Base-by-base conservation (phyloP, 768 basidiomycete species). In the Lactifluus volemus region DNA sequence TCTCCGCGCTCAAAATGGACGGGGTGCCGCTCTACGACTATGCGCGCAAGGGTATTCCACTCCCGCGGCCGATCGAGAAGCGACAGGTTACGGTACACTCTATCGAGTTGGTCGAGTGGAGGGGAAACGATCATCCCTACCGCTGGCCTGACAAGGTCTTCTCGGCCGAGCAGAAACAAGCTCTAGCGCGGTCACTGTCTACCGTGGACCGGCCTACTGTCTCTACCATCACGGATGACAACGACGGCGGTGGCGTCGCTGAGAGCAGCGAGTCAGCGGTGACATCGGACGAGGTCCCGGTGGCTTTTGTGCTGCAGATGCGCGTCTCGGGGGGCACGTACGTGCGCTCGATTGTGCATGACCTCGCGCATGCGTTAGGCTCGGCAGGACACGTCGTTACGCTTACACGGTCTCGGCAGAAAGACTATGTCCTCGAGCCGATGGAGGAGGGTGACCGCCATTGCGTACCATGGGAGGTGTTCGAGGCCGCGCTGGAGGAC, bases 1-100 rank as follows among this genome's bases (percentile, higher is more conserved):
- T 95, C 74, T 98, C 97, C 10, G 97, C 97, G 2, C 78, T 98
- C 39, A 98, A 98, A 73, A 98, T 98, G 95, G 94, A 98, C 66
- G 97, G 97, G 1, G 91, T 82, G 72, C 92, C 92, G 0, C 72
- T 98, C 39, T 92, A 98, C 71, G 95, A 98, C 67, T 99, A 98
- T 70, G 97, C 97, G 19, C 84, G 97, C 2, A 80, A 87, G 69
- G 89, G 89, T 8, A 89, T 87, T 47, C 92, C 95, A 0, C 81
- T 99, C 15, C 97, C 97, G 36, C 85, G 94, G 9, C 89, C 96
- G n/a, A 95, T 99, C 62, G 92, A 94, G 68, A 72, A 86, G 52
- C 87, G 97, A 11, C 79, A 82, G 64, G 88, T 89, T 19, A 92
- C 84, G 9, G 84, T 99, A 9, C 84, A 92, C 68, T 82, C 84